Evolutionary conservation across 805 yeast genomes (phyloP).

Genomic region (Cyberlindnera lachancei): DNA sequence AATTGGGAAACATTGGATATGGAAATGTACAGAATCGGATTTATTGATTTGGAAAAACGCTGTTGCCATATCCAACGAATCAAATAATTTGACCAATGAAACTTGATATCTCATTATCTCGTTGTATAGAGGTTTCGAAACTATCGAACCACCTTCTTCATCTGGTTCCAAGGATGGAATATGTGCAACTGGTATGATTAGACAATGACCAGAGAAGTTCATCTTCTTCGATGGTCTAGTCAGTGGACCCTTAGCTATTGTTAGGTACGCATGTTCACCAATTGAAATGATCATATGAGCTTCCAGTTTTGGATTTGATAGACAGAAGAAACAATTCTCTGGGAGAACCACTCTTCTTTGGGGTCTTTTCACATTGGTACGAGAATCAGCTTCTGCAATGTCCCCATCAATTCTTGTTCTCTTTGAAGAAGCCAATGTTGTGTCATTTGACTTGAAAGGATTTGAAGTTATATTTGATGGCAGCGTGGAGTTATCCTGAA

Average conservation of each 20-base stretch:
- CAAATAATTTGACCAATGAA: conserved; percentile 40
- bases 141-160: conserved; percentile 12
- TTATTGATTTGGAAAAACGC: conserved; percentile 69
- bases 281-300: conserved; percentile 77
- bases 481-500: conserved; percentile 18
- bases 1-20: conserved; percentile 71
- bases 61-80: conserved; percentile 37
- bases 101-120: conserved; percentile 44
- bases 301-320: conserved; percentile 70
- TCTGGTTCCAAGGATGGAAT: conserved; percentile 35
- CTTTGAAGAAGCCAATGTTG: too few relatives aligned
- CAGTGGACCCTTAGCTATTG: conserved; percentile 84
- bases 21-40: conserved; percentile 60
- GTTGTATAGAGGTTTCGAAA: conserved; percentile 27
- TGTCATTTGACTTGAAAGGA: conserved; percentile 22
- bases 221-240: conserved; percentile 41
- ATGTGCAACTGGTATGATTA: conserved; percentile 76
- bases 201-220: conserved; percentile 72
- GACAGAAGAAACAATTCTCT: conserved; percentile 69
- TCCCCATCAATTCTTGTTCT: too few relatives aligned
- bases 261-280: conserved; percentile 56
- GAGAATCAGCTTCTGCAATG: conserved; percentile 6
- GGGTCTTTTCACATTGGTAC: conserved; percentile 2
- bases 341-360: conserved; percentile 38
- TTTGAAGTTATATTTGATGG: conserved; percentile 22